A percentile compares a stretch with the other conserved stretches of the same genome.
These are phyloP conservation scores for Pestalotiopsis fici DNA, from an alignment of 2,329 filamentous ascomycete genomes.

Conservation along the genomic window DNA sequence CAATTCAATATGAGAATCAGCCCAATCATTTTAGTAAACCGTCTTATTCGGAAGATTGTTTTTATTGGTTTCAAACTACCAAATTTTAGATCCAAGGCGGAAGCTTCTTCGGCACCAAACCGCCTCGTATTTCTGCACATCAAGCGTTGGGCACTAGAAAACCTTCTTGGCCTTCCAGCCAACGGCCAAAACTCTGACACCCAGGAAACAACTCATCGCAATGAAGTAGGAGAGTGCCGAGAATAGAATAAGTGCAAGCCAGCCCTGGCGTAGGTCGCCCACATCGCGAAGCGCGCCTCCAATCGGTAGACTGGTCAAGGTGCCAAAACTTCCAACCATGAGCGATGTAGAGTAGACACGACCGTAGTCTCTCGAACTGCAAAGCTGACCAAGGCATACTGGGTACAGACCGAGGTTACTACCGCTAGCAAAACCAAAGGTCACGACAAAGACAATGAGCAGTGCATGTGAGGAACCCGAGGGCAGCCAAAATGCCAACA, in stretches of 20 bases:
- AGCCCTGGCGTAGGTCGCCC: constrained; percentile 21
- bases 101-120: constrained; percentile 6
- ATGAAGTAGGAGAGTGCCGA: constrained; percentile 27
- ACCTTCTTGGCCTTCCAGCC: constrained; percentile 26
- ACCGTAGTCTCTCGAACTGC: constrained; percentile 74
- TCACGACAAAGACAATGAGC: constrained; percentile 66
- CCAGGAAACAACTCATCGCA: constrained; percentile 28
- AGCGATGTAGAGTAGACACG: constrained; percentile 77
- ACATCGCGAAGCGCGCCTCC: constrained; percentile 35
- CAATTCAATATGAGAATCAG: no score
- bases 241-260: constrained; percentile 26
- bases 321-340: constrained; percentile 75
- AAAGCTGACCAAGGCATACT: constrained; percentile 80
- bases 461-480: constrained; percentile 52
- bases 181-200: constrained; percentile 24
- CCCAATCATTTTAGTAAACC: no score
- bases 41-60: no score
- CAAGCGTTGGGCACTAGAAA: constrained; percentile 11
- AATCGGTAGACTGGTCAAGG: constrained; percentile 46
- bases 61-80: not conserved
- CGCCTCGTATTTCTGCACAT: not conserved
- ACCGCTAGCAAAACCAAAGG: constrained; percentile 81
- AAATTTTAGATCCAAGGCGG: not conserved
- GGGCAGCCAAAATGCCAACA: constrained; percentile 73
- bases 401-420: constrained; percentile 77